Conservation (phyloP, 139 green algal species). For the Tetradesmus obliquus region DNA sequence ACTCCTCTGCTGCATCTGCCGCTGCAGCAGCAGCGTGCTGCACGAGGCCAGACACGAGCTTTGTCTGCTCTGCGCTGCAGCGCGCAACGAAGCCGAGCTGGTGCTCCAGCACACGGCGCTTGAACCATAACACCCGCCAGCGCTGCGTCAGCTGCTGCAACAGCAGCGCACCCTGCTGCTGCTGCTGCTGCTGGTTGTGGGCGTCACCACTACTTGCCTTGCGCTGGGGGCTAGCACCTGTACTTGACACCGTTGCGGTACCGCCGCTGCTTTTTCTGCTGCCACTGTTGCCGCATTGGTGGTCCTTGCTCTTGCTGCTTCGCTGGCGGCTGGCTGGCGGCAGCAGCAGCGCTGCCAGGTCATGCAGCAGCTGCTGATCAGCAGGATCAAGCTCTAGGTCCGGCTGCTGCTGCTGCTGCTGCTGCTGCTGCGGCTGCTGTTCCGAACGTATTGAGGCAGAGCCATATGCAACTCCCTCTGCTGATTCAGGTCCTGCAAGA, state of each 20-base stretch:
- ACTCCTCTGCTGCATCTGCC: neutral
- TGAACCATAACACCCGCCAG: slow-evolving; percentile 8
- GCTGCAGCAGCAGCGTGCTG: neutral
- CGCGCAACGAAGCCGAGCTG: slow-evolving; percentile 1
- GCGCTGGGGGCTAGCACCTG: neutral
- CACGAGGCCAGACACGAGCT: neutral
- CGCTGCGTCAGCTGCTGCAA: slow-evolving; percentile 10
- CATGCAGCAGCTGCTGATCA: neutral
- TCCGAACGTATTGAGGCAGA: too few relatives aligned
- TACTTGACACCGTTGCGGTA: neutral
- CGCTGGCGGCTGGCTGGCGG: neutral
- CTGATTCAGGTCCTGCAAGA: neutral
- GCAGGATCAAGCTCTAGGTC: neutral
- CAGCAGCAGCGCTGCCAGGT: neutral
- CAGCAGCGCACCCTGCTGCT: neutral
- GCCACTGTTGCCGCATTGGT: neutral
- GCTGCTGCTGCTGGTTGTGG: neutral
- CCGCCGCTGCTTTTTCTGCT: too few relatives aligned
- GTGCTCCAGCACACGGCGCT: neutral
- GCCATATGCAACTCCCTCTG: neutral
- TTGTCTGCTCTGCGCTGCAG: slow-evolving; percentile 20
- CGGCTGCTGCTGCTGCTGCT: neutral
- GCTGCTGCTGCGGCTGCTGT: neutral
- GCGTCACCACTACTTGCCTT: neutral
- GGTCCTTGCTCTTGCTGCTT: slow-evolving; percentile 1